These are phyloP conservation scores for Solanum acaule DNA, from an alignment of 257 asterid genomes.

Conservation along the genomic window DNA sequence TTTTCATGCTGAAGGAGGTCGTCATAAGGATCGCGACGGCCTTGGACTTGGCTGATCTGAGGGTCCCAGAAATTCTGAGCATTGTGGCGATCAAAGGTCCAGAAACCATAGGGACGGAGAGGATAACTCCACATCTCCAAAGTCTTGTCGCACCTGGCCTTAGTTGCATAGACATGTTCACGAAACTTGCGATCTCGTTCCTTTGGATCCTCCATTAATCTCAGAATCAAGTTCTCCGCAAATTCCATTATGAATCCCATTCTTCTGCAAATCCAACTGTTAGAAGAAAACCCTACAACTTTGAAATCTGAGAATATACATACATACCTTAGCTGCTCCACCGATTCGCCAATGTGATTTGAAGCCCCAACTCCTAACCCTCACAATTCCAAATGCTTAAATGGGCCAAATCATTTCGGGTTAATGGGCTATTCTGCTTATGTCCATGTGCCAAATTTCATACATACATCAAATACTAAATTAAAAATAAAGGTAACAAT, in stretches of 20 bases:
- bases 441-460: no score
- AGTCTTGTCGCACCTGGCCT: conserved; percentile 41
- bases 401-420: no score
- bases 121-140: conserved; percentile 69
- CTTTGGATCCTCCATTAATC: conserved; percentile 76
- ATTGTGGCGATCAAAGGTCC: conserved; percentile 83
- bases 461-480: no score
- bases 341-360: no score
- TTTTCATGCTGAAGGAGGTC: conserved; percentile 35
- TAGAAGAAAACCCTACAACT: background rate
- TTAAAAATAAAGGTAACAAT: background rate
- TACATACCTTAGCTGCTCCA: no score
- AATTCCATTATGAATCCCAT: conserved; percentile 87
- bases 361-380: no score
- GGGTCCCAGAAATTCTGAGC: conserved; percentile 61
- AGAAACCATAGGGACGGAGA: conserved; percentile 76
- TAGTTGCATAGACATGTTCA: conserved; percentile 44
- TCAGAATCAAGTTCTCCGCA: conserved; percentile 65
- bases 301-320: no score
- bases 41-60: conserved; percentile 75
- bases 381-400: no score
- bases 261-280: background rate
- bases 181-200: conserved; percentile 67
- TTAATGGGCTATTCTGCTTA: no score
- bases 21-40: conserved; percentile 87